These are phyloP conservation scores for Paraglomus brasilianum DNA, from an alignment of 192 early-diverging fungal species.

Conservation along the genomic window DNA sequence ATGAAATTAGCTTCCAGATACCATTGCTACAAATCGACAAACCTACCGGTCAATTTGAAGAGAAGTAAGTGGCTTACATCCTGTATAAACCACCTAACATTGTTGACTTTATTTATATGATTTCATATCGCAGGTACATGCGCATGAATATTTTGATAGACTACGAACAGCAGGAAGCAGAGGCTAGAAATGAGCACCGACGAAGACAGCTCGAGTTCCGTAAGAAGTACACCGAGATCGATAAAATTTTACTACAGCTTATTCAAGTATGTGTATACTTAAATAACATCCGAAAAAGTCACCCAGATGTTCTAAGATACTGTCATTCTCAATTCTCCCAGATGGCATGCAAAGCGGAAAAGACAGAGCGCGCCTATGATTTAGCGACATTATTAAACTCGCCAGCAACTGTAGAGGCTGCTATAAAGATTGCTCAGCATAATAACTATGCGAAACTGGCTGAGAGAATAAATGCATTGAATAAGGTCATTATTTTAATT, in stretches of 20 bases:
- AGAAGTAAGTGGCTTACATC: constrained; percentile 35
- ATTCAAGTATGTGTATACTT: constrained; percentile 58
- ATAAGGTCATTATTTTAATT: constrained; percentile 1
- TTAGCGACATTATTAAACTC: constrained; percentile 61
- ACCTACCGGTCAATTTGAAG: constrained; percentile 37
- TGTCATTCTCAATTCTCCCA: constrained; percentile 8
- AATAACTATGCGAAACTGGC: constrained; percentile 67
- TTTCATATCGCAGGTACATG: constrained; percentile 49
- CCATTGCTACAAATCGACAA: constrained; percentile 62
- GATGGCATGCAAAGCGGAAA: constrained; percentile 77
- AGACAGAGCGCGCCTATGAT: constrained; percentile 77
- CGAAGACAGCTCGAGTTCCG: constrained; percentile 40
- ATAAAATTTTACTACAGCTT: constrained; percentile 74
- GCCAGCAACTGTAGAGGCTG: constrained; percentile 73
- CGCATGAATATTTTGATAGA: constrained; percentile 51
- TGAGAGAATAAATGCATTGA: constrained; percentile 62
- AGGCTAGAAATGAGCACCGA: constrained; percentile 35
- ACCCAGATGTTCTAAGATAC: background rate
- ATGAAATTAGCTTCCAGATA: constrained; percentile 62
- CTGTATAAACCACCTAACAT: constrained; percentile 29
- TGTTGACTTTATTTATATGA: constrained; percentile 25
- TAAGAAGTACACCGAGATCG: constrained; percentile 68
- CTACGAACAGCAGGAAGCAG: constrained; percentile 60
- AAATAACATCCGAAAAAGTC: constrained; percentile 6
- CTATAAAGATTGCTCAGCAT: constrained; percentile 78